phyloP scores from a whole-genome alignment of 2,329 filamentous ascomycete genomes.

The Teratosphaeria pseudoeucalypti region DNA sequence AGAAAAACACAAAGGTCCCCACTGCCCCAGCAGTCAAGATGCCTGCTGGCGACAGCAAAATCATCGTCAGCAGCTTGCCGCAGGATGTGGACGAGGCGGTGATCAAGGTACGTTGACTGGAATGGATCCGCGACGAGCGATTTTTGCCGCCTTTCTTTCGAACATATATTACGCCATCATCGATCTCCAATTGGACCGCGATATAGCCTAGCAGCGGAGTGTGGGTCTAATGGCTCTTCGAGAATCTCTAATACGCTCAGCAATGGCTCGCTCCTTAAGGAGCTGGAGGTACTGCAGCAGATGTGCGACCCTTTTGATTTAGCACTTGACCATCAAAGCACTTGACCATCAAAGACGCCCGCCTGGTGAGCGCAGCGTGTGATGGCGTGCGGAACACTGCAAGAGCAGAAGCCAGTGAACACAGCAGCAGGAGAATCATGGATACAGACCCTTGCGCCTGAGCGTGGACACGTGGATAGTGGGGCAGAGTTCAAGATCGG shows the following conservation, averaged over 20 bases:
- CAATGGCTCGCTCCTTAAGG: neutral
- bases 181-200: neutral
- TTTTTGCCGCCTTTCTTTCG: slow-evolving; percentile 5
- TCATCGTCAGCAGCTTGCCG: slow-evolving; percentile 98
- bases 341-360: slow-evolving; percentile 12
- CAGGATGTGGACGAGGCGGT: slow-evolving; percentile 91
- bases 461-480: neutral
- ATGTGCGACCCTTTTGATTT: slow-evolving; percentile 8
- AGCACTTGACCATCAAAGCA: slow-evolving; percentile 9
- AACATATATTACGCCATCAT: neutral
- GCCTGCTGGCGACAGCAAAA: slow-evolving; percentile 72
- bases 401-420: slow-evolving; percentile 4
- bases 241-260: neutral
- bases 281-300: neutral
- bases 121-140: slow-evolving; percentile 27
- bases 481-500: neutral
- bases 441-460: neutral
- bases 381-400: slow-evolving; percentile 13
- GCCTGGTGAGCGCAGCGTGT: slow-evolving; percentile 21
- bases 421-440: slow-evolving; percentile 3
- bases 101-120: slow-evolving; percentile 99
- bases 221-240: neutral
- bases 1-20: slow-evolving; percentile 55
- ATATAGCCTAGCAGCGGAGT: neutral
- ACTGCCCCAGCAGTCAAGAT: slow-evolving; percentile 49